A percentile compares a stretch with the other conserved stretches of the same genome.
phyloP scores from a whole-genome alignment of 768 basidiomycete species.

The Panaeolus papilionaceus region DNA sequence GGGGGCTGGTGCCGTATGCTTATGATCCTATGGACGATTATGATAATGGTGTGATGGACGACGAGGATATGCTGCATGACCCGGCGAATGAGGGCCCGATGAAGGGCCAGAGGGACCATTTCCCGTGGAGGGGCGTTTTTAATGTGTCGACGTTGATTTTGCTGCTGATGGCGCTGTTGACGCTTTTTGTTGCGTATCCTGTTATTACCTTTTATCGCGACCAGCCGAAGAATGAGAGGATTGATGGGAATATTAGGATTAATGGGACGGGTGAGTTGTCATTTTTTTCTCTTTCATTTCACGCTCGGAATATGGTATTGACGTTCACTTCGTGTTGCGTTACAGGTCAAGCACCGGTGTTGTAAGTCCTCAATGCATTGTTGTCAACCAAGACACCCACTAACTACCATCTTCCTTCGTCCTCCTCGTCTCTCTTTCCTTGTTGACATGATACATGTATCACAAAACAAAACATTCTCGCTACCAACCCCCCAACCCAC shows the following conservation, averaged over 20 bases:
- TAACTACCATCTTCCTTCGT: background rate
- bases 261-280: slow-evolving; percentile 53
- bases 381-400: background rate
- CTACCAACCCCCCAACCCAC: background rate
- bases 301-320: background rate
- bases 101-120: slow-evolving; percentile 33
- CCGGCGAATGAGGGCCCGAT: slow-evolving; percentile 43
- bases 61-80: slow-evolving; percentile 81
- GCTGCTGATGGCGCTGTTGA: slow-evolving; percentile 66
- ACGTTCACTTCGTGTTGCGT: background rate
- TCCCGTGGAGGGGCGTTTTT: slow-evolving; percentile 54
- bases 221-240: slow-evolving; percentile 43
- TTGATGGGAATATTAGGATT: slow-evolving; percentile 68
- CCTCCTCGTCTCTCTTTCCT: slow-evolving; percentile 5
- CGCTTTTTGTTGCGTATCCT: slow-evolving; percentile 86
- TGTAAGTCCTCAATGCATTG: slow-evolving; percentile 35
- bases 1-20: slow-evolving; percentile 67
- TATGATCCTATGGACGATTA: slow-evolving; percentile 72
- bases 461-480: background rate
- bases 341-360: slow-evolving; percentile 66
- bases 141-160: slow-evolving; percentile 76
- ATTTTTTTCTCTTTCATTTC: slow-evolving; percentile 16
- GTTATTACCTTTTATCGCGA: slow-evolving; percentile 58
- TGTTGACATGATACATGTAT: background rate
- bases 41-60: slow-evolving; percentile 54